phyloP scores from a whole-genome alignment of 2,329 filamentous ascomycete species.

The Coniochaeta sp. region DNA sequence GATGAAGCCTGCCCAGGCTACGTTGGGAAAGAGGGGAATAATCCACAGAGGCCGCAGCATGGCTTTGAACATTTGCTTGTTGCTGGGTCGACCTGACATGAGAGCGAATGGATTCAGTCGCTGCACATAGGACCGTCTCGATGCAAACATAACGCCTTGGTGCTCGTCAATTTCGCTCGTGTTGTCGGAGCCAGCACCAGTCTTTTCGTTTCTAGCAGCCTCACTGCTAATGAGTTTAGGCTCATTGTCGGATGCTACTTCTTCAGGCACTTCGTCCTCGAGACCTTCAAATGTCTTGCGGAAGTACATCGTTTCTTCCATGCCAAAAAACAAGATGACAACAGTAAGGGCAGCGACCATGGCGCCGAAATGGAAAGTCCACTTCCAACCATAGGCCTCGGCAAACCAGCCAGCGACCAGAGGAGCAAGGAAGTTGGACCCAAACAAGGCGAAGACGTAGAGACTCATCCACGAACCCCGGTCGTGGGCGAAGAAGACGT shows the following conservation, averaged over 20 bases:
- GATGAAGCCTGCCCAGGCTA: slow-evolving; percentile 13
- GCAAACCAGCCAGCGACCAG: slow-evolving; percentile 41
- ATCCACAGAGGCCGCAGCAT: slow-evolving; percentile 7
- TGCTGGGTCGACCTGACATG: slow-evolving; percentile 12
- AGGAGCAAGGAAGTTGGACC: slow-evolving; percentile 36
- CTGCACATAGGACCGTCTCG: slow-evolving; percentile 15
- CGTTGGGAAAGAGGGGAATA: slow-evolving; percentile 8
- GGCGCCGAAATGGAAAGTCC: slow-evolving; percentile 44
- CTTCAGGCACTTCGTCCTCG: slow-evolving; percentile 5
- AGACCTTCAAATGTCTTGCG: slow-evolving; percentile 25
- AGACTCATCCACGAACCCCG: slow-evolving; percentile 30
- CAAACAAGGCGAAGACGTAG: slow-evolving; percentile 34
- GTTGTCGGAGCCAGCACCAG: background rate
- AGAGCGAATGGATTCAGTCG: slow-evolving; percentile 11
- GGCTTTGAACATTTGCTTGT: slow-evolving; percentile 12
- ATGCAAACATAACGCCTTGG: background rate
- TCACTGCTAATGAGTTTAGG: background rate
- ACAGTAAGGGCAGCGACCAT: slow-evolving; percentile 42
- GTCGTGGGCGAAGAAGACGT: slow-evolving; percentile 17
- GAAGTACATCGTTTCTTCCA: slow-evolving; percentile 53
- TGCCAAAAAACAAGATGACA: slow-evolving; percentile 47
- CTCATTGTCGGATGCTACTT: background rate
- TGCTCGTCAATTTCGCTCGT: background rate
- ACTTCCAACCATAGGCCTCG: slow-evolving; percentile 39
- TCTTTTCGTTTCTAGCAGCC: background rate